phyloP scores from a whole-genome alignment of 2,329 filamentous ascomycete genomes.

The Xylaria multiplex region DNA sequence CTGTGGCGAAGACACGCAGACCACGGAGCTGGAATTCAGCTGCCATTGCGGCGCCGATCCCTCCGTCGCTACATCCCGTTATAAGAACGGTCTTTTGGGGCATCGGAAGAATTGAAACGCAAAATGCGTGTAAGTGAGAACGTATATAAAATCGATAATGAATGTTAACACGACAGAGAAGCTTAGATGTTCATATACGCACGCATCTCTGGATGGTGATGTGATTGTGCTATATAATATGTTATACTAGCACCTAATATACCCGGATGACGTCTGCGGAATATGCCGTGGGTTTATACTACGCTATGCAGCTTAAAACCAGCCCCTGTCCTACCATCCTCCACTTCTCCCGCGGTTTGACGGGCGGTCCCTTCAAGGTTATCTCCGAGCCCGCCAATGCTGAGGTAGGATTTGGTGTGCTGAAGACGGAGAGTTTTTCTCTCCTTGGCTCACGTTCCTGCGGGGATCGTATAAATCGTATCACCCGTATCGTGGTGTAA shows the following conservation, averaged over 20 bases:
- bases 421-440: slow-evolving; percentile 12
- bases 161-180: neutral
- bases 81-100: slow-evolving; percentile 45
- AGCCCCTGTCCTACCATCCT: slow-evolving; percentile 1
- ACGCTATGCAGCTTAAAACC: neutral
- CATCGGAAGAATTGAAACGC: slow-evolving; percentile 24
- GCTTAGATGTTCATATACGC: neutral
- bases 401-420: slow-evolving; percentile 1
- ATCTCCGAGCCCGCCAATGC: neutral
- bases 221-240: slow-evolving; percentile 1
- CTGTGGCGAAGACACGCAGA: slow-evolving; percentile 48
- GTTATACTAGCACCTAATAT: too few relatives aligned
- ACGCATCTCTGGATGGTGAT: neutral
- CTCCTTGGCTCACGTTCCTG: neutral
- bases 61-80: slow-evolving; percentile 49
- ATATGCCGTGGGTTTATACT: slow-evolving; percentile 2
- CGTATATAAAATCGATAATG: neutral
- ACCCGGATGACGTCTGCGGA: neutral
- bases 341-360: slow-evolving; percentile 3
- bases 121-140: too few relatives aligned
- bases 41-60: slow-evolving; percentile 48
- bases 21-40: slow-evolving; percentile 47
- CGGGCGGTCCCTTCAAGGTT: neutral
- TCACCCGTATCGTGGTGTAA: neutral
- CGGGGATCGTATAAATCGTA: neutral